Percentiles rank a stretch among this genome's conserved stretches.
Evolutionary conservation across 2,329 filamentous ascomycete genomes (phyloP).

Genomic region (Karstenula rhodostoma): DNA sequence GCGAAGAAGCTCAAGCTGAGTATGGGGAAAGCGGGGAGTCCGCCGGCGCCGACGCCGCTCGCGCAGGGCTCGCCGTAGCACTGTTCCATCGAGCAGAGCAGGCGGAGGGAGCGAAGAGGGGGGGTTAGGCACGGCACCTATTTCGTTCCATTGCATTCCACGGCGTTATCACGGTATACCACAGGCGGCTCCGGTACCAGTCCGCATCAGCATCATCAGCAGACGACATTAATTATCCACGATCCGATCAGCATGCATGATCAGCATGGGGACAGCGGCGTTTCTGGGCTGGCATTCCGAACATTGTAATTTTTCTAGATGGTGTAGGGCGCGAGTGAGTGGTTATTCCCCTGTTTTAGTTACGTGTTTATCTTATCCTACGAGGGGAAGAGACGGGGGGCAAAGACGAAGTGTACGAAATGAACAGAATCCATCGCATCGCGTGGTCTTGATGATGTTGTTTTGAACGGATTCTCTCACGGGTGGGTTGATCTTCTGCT

Average conservation of each 20-base stretch:
- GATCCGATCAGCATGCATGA: neutral
- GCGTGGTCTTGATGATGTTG: too few relatives aligned
- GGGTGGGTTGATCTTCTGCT: too few relatives aligned
- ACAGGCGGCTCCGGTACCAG: conserved; percentile 3
- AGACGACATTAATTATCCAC: neutral
- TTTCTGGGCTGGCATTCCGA: neutral
- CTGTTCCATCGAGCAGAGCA: neutral
- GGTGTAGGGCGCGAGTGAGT: too few relatives aligned
- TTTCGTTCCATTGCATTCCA: neutral
- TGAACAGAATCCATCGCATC: too few relatives aligned
- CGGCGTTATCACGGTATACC: conserved; percentile 13
- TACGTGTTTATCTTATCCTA: too few relatives aligned
- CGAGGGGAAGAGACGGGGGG: too few relatives aligned
- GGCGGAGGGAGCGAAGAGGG: neutral
- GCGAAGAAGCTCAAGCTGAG: conserved; percentile 51
- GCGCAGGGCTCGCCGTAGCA: conserved; percentile 7
- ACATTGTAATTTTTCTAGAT: conserved; percentile 5
- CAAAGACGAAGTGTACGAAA: too few relatives aligned
- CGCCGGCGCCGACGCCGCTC: conserved; percentile 10
- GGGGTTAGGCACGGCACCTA: neutral
- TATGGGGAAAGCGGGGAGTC: conserved; percentile 27
- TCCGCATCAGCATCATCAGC: neutral
- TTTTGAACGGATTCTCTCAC: too few relatives aligned
- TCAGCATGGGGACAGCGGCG: neutral
- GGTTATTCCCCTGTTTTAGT: too few relatives aligned